Base-by-base conservation (phyloP, 106 monocot species). In the Apostasia shenzhenica region DNA sequence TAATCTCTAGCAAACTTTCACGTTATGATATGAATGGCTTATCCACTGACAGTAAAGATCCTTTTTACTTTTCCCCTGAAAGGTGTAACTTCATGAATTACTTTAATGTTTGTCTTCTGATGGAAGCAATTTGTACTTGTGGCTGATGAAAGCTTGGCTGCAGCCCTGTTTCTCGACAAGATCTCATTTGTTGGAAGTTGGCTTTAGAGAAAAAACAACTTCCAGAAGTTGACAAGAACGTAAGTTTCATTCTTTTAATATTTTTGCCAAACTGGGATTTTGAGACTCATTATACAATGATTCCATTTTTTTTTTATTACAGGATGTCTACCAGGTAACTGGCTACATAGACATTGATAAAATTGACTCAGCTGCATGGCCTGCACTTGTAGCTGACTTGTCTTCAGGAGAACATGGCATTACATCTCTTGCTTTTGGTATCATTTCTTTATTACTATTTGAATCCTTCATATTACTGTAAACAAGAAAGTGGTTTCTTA, bases 181-280 rank as follows among this genome's bases (percentile, higher is more conserved):
- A 99, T 88, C 93, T 99, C 70, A 83, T 99, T 8, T 85, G 85
- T 75, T 99, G 93, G 99, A 99, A 93, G 76, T 90, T 99, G 87
- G 99, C 83, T 76, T 68, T 99, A 46, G 93, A 93, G 46, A 93
- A 71, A 68, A 81, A 79, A 67, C 67, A 70, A 68, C 78, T 99
- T 70, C 93, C 90, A 57, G 83, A 85, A 81, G 87, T 90, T 9
- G 84, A 88, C 75, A 93, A 48, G 90, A 90, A 90, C 78, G 99
- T 99, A 80, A 67, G 68, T 8, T 59, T 69, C 39, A 13, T 41
- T 67, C 2, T 14, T 2, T 8, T 9, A 59, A 59, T 46, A 59
- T 62, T 2, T 66, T 64, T 1, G 3, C 26, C 54, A 3, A 58
- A 13, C 56, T 51, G 14, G 61, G 56, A 13, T 1, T 14, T 8